These are phyloP conservation scores for Celoporthe dispersa DNA, from an alignment of 2,329 filamentous ascomycete genomes.

Conservation along the genomic window DNA sequence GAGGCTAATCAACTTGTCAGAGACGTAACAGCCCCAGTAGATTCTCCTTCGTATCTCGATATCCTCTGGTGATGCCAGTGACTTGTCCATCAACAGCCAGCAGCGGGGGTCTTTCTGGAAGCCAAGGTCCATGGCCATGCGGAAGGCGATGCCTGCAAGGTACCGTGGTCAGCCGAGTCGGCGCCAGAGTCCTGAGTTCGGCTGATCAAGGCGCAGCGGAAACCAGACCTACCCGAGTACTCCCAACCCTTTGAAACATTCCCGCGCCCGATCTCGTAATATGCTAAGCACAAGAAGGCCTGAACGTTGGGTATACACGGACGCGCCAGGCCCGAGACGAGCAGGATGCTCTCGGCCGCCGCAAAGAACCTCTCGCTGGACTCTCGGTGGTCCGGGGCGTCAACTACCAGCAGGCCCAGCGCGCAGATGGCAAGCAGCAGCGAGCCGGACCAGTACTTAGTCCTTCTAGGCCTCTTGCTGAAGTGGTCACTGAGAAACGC, in stretches of 20 bases:
- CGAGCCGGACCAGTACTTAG: constrained; percentile 38
- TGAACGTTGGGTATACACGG: constrained; percentile 35
- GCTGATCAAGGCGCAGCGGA: constrained; percentile 24
- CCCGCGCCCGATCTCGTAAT: constrained; percentile 37
- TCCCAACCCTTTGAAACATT: constrained; percentile 38
- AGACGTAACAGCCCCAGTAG: constrained; percentile 39
- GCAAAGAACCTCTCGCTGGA: constrained; percentile 32
- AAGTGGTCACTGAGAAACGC: constrained; percentile 37
- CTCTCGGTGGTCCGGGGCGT: constrained; percentile 22
- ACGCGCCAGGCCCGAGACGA: constrained; percentile 33
- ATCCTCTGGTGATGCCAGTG: constrained; percentile 33
- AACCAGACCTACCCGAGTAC: constrained; percentile 33
- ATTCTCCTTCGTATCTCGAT: constrained; percentile 37
- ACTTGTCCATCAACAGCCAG: constrained; percentile 33
- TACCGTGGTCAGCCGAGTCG: constrained; percentile 34
- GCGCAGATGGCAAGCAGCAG: constrained; percentile 36
- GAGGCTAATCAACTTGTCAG: constrained; percentile 34
- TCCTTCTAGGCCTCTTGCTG: not conserved
- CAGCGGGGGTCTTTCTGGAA: constrained; percentile 36
- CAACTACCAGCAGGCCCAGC: constrained; percentile 32
- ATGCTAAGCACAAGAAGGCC: constrained; percentile 36
- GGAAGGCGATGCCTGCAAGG: constrained; percentile 37
- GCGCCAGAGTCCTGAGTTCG: constrained; percentile 24
- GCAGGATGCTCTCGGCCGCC: constrained; percentile 36
- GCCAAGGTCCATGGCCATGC: constrained; percentile 38